phyloP scores from a whole-genome alignment of 2,329 filamentous ascomycete species.

The Fusarium falciforme region DNA sequence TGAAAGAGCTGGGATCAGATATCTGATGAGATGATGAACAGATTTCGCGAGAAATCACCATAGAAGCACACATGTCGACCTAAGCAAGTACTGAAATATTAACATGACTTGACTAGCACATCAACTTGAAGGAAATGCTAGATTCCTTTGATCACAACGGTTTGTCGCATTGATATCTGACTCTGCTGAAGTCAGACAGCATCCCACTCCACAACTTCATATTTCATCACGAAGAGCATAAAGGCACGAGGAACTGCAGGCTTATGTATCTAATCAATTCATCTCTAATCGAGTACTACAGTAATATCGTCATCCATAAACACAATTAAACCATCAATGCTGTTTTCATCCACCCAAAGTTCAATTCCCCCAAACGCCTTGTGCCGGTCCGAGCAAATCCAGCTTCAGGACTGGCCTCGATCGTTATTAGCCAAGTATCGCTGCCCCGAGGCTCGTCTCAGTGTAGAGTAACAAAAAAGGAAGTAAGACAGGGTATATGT shows the following conservation, averaged over 20 bases:
- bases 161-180: no score
- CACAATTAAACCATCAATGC: slow-evolving; percentile 39
- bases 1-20: not conserved
- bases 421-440: slow-evolving; percentile 29
- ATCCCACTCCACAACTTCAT: not conserved
- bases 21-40: not conserved
- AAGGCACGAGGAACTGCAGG: not conserved
- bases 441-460: slow-evolving; percentile 36
- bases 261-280: slow-evolving; percentile 31
- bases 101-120: not conserved
- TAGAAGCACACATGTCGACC: not conserved
- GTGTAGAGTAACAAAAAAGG: slow-evolving; percentile 40
- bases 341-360: slow-evolving; percentile 39
- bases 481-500: slow-evolving; percentile 43
- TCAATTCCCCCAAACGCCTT: slow-evolving; percentile 38
- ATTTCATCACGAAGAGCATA: not conserved
- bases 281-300: slow-evolving; percentile 38
- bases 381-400: slow-evolving; percentile 27
- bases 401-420: slow-evolving; percentile 26
- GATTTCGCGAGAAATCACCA: not conserved
- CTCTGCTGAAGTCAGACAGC: not conserved
- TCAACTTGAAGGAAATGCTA: no score
- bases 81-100: not conserved
- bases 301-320: slow-evolving; percentile 42
- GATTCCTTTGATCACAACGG: no score